Base-by-base conservation (phyloP, 495 filamentous ascomycete species). In the Hyaloscypha finlandica region DNA sequence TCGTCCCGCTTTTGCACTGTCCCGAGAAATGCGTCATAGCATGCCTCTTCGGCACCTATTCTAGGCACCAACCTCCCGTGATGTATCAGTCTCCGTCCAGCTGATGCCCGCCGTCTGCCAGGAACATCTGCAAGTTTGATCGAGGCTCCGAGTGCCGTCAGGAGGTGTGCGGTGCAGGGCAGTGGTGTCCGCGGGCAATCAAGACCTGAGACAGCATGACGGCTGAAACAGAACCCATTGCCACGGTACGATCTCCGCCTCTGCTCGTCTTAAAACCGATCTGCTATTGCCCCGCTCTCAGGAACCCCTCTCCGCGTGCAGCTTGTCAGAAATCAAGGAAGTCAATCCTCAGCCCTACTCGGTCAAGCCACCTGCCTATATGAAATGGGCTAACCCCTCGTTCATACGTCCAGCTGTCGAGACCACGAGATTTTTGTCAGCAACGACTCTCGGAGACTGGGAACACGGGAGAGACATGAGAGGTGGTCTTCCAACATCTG, bases 361-460 rank as follows among this genome's bases (percentile, higher is more conserved):
- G 42, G 42, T 48, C 35, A 19, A 4, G 11, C 42, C 9, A 14
- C 42, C 42, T 19, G 11, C 42, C 42, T 48, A 48, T 48, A 48
- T 19, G 14, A 6, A 48, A 16, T 12, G 11, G 16, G 16, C 4
- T 48, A 48, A 48, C 42, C 42, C 42, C 16, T 11, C 42, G 16
- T 4, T 48, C 42, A 48, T 19, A 48, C 42, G 42, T 19, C 42
- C 42, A 48, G 16, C 1, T 48, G 42, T 48, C 42, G 11, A 48
- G 42, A 48, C 42, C 42, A 48, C 42, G 42, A 48, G 42, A 48
- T 48, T 48, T 48, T 48, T 48, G 42, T 48, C 42, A 48, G 42
- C 42, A 48, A 19, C 42, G 42, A 19, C 4, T 19, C 11, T 19
- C 42, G 11, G 42, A 48, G 42, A 12, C 16, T 8, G 35, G 3